These are phyloP conservation scores for Globisporangium sylvaticum DNA, from an alignment of 352 stramenopile genomes.

Conservation along the genomic window DNA sequence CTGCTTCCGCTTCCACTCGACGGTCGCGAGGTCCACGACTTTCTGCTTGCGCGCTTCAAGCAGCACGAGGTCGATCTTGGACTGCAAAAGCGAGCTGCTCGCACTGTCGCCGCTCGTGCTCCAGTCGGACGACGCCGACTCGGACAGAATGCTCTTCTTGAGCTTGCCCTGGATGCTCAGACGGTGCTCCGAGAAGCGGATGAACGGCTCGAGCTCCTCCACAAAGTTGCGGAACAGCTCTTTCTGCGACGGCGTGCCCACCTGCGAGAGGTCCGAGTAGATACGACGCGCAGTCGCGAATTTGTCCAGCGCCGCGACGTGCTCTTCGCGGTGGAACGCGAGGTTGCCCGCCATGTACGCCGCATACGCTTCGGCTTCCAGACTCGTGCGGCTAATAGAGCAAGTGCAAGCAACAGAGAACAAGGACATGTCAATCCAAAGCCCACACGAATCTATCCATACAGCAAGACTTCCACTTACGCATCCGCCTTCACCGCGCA, in stretches of 20 bases:
- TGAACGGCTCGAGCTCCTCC: conserved; percentile 79
- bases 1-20: conserved; percentile 80
- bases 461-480: conserved; percentile 23
- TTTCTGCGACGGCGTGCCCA: conserved; percentile 77
- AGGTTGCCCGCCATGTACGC: conserved; percentile 88
- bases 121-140: conserved; percentile 43
- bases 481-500: conserved; percentile 77
- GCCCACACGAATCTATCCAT: neutral
- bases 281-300: conserved; percentile 80
- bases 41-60: conserved; percentile 84
- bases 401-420: neutral
- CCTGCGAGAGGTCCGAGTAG: conserved; percentile 78
- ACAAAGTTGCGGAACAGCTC: conserved; percentile 69
- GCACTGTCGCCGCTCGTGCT: conserved; percentile 59
- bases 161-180: conserved; percentile 55
- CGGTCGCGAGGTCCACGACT: conserved; percentile 71
- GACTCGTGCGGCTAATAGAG: conserved; percentile 61
- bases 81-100: conserved; percentile 72
- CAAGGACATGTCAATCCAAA: neutral
- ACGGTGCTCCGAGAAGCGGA: conserved; percentile 83
- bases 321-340: conserved; percentile 86
- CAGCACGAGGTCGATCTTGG: conserved; percentile 81
- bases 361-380: conserved; percentile 87
- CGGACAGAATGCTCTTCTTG: conserved; percentile 23
- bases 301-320: conserved; percentile 74